Evolutionary conservation across 2,329 filamentous ascomycete genomes (phyloP), one percentile per base, ranked within the genome.

Genomic region (Colletotrichum sp.): DNA sequence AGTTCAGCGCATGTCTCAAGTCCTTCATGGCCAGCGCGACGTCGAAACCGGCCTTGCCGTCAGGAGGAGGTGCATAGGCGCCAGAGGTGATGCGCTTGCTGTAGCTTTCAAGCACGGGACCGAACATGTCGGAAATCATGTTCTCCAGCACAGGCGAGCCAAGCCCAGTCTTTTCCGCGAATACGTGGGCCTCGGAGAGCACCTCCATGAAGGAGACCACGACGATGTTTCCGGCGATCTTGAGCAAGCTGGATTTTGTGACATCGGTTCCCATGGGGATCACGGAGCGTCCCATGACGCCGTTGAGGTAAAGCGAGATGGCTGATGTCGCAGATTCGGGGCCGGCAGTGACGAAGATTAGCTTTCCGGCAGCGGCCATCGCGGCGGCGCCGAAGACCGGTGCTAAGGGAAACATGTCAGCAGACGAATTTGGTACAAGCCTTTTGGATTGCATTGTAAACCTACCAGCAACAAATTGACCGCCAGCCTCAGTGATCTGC

Each of bases 361-460:
- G 80, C 79, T 86, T 86, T 4, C 86, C 85, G 9, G 84, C 83
- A 5, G 82, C 83, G 7, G 86, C 85, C 71, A 86, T 85, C 1
- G 84, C 82, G 28, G 84, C 83, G 2, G 84, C 85, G 7, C 86
- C 85, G 64, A 87, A 87, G 7, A 87, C 85, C 4, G 85, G 86
- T 1, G 84, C 84, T 30, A 81, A 79, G 5, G 6, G 28, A 57
- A 69, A 52, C 18, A 21, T 9, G 5, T 34, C 4, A 52, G 26
- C 7, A 18, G 2, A 7, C 9, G 9, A 52, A 13, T 6, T 7
- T 7, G 43, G 6, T 7, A 7, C 43, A 24, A 48, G 6, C 2
- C 2, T 24, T 7, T n/a, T 7, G n/a, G 6, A 52, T 21, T 7
- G n/a, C 6, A 21, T 7, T 7, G 13, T 15, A 9, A 13, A 13